Conservation (phyloP, 306 rosid genomes). For the Lupinus albus region DNA sequence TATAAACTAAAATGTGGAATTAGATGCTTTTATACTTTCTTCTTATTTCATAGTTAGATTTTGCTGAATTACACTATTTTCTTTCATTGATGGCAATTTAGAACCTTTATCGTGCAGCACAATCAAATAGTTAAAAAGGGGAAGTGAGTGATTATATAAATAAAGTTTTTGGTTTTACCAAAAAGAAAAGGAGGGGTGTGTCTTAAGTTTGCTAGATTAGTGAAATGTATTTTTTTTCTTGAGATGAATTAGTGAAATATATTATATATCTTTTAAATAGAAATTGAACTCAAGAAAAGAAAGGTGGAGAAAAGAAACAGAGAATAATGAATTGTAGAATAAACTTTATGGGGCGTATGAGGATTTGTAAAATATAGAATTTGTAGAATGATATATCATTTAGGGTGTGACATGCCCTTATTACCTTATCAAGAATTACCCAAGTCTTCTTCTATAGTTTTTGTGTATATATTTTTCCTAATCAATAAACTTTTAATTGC, state of each 20-base stretch:
- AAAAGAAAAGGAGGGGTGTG: neutral
- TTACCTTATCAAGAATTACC: no score
- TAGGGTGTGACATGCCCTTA: no score
- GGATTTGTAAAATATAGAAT: no score
- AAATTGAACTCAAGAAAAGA: neutral
- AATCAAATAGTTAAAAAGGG: conserved; percentile 35
- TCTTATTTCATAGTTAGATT: conserved; percentile 41
- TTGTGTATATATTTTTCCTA: neutral
- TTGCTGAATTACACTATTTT: conserved; percentile 38
- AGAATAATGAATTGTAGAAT: no score
- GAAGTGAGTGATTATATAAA: conserved; percentile 13
- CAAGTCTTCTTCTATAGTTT: no score
- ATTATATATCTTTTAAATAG: no score
- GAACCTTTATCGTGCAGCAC: conserved; percentile 61
- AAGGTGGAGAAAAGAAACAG: no score
- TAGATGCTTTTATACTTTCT: neutral
- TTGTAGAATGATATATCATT: no score
- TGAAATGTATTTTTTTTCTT: conserved; percentile 6
- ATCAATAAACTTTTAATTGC: neutral
- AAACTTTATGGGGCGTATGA: no score
- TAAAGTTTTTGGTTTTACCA: conserved; percentile 14
- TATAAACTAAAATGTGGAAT: no score
- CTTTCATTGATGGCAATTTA: conserved; percentile 53
- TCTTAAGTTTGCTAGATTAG: conserved; percentile 2
- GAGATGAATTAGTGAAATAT: no score